Evolutionary conservation across 2,329 filamentous ascomycete genomes (phyloP), one percentile per base, ranked within the genome.

Genomic region (Fusarium palustre): DNA sequence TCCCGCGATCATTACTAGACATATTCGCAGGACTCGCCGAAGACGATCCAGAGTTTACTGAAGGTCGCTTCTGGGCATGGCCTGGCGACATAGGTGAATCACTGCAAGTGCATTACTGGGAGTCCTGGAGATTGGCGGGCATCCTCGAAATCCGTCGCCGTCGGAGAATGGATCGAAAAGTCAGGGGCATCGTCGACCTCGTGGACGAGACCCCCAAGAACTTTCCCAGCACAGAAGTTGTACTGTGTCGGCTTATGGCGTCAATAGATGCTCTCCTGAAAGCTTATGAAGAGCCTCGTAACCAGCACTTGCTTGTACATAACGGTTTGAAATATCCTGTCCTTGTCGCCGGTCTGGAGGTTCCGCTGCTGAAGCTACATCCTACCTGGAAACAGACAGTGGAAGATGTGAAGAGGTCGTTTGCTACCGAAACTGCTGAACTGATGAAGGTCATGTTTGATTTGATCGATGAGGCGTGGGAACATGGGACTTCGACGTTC

Each of bases 81-180:
- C 60, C 70, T 0, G 72, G 72, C 0, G 66, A 74, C 3, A 12
- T 74, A 24, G 72, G 72, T 18, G 70, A 71, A 47, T 74, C 72
- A 11, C 16, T 73, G 0, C 71, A 73, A 11, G 54, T 55, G 10
- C 70, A 74, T 24, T 59, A 62, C 2, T 74, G 72, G 72, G 72
- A 74, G 39, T 68, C 70, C 25, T 74, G 72, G 72, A 47, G 66
- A 7, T 38, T 73, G 3, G 59, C 72, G 1, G 72, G 63, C 2
- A 71, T 74, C 4, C 56, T 74, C 2, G 70, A 74, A 16, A 41
- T 74, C 2, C 65, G 72, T 3, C 66, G 72, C 12, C 70, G 72
- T 12, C 47, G n/a, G 5, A 61, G 72, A 10, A 25, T 74, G 43
- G 48, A 59, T 3, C 61, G 58, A 1, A 66, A 58, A 1, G 56